A percentile compares a stretch with the other conserved stretches of the same genome.
phyloP scores from a whole-genome alignment of 1,139 yeast species.

The Lodderomyces theae region DNA sequence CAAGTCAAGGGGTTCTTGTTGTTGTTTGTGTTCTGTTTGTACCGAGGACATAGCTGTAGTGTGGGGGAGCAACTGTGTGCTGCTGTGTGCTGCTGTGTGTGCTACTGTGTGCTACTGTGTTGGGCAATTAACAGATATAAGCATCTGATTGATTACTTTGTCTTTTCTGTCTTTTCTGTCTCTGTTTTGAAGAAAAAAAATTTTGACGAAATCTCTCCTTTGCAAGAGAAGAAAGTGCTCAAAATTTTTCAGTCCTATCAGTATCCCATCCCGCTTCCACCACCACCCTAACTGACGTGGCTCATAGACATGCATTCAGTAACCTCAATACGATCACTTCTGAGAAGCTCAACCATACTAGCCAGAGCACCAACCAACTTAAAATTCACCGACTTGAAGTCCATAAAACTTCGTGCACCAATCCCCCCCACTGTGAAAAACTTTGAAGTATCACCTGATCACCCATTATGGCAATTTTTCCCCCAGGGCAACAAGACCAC shows the following conservation, averaged over 20 bases:
- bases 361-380: slow-evolving; percentile 9
- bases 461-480: slow-evolving; percentile 95
- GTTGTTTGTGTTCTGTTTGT: slow-evolving; percentile 33
- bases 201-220: background rate
- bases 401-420: slow-evolving; percentile 67
- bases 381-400: slow-evolving; percentile 16
- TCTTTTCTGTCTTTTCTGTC: slow-evolving; percentile 2
- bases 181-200: slow-evolving; percentile 4
- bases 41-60: slow-evolving; percentile 42
- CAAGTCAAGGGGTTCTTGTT: slow-evolving; percentile 74
- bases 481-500: slow-evolving; percentile 47
- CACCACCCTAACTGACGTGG: no score
- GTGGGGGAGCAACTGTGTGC: no score
- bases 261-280: no score
- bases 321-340: slow-evolving; percentile 18
- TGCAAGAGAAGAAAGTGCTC: no score
- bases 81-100: no score
- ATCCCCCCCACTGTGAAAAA: slow-evolving; percentile 78
- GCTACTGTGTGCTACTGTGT: no score
- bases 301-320: no score
- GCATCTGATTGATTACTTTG: no score
- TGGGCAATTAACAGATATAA: no score
- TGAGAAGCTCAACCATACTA: slow-evolving; percentile 14
- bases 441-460: slow-evolving; percentile 74
- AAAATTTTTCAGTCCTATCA: no score